Percentiles rank a stretch among this genome's conserved stretches.
Conservation (phyloP, 306 rosid genomes). For the Carpinus viminea region DNA sequence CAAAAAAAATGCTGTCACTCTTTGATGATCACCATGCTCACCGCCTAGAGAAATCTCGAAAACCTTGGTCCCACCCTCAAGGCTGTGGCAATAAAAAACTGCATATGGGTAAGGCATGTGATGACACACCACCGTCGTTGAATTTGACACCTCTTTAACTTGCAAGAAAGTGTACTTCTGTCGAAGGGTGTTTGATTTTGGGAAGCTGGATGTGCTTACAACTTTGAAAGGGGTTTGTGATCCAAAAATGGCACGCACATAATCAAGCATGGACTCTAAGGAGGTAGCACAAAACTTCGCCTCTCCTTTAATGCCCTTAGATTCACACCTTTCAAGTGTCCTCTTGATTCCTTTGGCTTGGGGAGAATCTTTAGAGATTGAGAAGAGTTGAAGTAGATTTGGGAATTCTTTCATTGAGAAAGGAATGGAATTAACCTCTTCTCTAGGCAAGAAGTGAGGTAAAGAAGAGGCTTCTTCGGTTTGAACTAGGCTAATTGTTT, state of each 20-base stretch:
- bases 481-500: slow-evolving; percentile 59
- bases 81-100: slow-evolving; percentile 67
- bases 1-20: slow-evolving; percentile 52
- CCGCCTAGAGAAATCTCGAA: slow-evolving; percentile 52
- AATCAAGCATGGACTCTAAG: slow-evolving; percentile 64
- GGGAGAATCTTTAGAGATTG: slow-evolving; percentile 50
- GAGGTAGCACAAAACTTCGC: slow-evolving; percentile 68
- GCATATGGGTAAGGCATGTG: slow-evolving; percentile 78
- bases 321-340: slow-evolving; percentile 57
- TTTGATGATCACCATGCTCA: slow-evolving; percentile 42
- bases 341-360: slow-evolving; percentile 67
- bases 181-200: slow-evolving; percentile 32
- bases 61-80: slow-evolving; percentile 41
- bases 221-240: slow-evolving; percentile 35
- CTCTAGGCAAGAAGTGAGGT: slow-evolving; percentile 9
- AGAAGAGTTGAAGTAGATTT: slow-evolving; percentile 51
- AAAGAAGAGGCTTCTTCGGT: slow-evolving; percentile 34
- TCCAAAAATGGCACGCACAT: slow-evolving; percentile 45
- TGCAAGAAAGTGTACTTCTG: slow-evolving; percentile 65
- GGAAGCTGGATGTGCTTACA: slow-evolving; percentile 44
- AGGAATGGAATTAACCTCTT: slow-evolving; percentile 65
- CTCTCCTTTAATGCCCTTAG: slow-evolving; percentile 56
- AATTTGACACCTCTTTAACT: slow-evolving; percentile 35
- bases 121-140: slow-evolving; percentile 64
- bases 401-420: slow-evolving; percentile 49